phyloP scores from a whole-genome alignment of 345 rosid genomes.

The Arabidopsis arenosa region DNA sequence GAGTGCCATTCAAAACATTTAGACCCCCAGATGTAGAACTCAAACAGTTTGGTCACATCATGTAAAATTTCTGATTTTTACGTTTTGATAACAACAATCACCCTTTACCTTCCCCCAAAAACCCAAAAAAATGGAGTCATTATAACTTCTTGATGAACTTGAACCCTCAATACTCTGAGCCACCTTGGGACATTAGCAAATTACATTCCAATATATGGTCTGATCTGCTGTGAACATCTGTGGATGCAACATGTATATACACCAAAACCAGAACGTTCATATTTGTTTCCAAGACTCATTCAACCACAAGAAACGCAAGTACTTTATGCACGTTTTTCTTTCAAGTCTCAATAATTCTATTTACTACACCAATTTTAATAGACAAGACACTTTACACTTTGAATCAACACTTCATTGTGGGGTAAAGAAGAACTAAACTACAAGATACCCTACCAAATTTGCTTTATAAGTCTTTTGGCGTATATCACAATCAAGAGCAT shows the following conservation, averaged over 20 bases:
- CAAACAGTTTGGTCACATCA: conserved; percentile 20
- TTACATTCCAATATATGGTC: conserved; percentile 27
- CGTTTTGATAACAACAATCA: conserved; percentile 35
- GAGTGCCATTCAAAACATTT: neutral
- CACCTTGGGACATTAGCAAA: conserved; percentile 28
- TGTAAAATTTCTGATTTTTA: conserved; percentile 26
- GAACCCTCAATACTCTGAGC: conserved; percentile 17
- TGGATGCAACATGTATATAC: conserved; percentile 32
- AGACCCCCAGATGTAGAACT: neutral
- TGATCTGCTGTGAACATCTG: conserved; percentile 29
- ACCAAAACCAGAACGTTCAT: conserved; percentile 36
- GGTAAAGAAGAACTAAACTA: conserved; percentile 6
- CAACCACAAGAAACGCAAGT: conserved; percentile 25
- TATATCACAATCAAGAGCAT: neutral
- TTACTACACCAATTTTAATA: neutral
- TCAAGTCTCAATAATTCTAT: neutral
- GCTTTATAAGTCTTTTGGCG: neutral
- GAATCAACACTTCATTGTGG: neutral
- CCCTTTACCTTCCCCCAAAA: conserved; percentile 44
- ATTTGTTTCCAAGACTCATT: conserved; percentile 8
- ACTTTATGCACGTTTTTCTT: neutral
- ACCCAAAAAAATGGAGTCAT: conserved; percentile 17
- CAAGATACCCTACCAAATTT: neutral
- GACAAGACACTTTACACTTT: neutral
- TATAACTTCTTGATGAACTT: conserved; percentile 33